Base-by-base conservation (phyloP, 176 grass and related monocot species). In the Aegilops longissima region DNA sequence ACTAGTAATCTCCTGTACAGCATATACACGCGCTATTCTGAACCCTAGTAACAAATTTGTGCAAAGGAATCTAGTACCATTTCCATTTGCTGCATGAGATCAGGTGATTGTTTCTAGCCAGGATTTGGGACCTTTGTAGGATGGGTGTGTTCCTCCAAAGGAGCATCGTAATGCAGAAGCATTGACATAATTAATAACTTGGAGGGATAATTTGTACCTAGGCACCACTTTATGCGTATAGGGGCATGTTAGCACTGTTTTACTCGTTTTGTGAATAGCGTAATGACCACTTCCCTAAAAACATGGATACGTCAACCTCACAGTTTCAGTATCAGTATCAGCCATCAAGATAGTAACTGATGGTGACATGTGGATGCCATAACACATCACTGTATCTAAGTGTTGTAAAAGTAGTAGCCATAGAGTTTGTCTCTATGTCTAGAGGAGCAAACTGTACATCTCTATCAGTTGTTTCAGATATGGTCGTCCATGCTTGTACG, bases 51-150 rank as follows among this genome's bases (percentile, higher is more conserved):
- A 76, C 24, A 76, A 76, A 51, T 51, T 76, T 76, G 13, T 14
- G 44, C 44, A 76, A 76, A 51, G 72, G 42, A 76, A 76, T 76
- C 12, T 24, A 76, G 47, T 76, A 76, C 29, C 72, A 76, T 76
- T 49, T 76, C 47, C 72, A 76, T 76, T 49, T 76, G 42, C 72
- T 75, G 42, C 72, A 49, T 75, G 42, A 75, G 23, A 75, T 51
- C 12, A 76, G 42, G 45, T 10, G 40, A 49, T 76, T 76, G 24
- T 76, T 76, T 76, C 23, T 76, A 30, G 42, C 68, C 24, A 76
- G 72, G 44, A 51, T 76, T 76, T 76, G 24, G 24, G 14, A 51
- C 44, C 72, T 51, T 76, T 29, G 44, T 51, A 76, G 72, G 24
- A 76, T 76, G 44, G 44, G 72, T 51, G 72, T 3, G 24, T 76